Conservation (phyloP, 129 eudicot species). For the Gnaphalium uliginosum region DNA sequence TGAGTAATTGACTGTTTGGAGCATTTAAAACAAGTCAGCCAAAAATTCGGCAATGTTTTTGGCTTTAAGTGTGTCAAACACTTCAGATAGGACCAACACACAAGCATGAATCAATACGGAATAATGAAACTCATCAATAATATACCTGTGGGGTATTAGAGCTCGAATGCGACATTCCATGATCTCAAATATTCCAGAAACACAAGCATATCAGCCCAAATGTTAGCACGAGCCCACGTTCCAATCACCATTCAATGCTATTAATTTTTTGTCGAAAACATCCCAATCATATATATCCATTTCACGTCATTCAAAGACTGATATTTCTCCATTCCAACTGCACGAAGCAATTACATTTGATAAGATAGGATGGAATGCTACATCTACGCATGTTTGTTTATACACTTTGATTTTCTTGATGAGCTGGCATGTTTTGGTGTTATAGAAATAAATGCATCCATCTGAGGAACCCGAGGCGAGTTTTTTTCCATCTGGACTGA, state of each 20-base stretch:
- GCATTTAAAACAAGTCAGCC: slow-evolving; percentile 16
- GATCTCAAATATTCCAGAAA: slow-evolving; percentile 26
- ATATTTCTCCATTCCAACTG: slow-evolving; percentile 79
- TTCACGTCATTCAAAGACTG: slow-evolving; percentile 41
- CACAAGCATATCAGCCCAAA: slow-evolving; percentile 14
- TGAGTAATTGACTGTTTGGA: slow-evolving; percentile 2
- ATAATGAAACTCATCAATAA: slow-evolving; percentile 24
- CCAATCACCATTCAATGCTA: slow-evolving; percentile 12
- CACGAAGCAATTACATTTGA: slow-evolving; percentile 71
- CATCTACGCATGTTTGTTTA: slow-evolving; percentile 81
- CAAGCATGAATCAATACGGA: slow-evolving; percentile 30
- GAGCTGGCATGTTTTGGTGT: slow-evolving; percentile 56
- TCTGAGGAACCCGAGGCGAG: slow-evolving; percentile 81
- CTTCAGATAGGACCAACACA: slow-evolving; percentile 27
- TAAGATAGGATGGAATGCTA: slow-evolving; percentile 74
- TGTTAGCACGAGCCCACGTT: slow-evolving; percentile 13
- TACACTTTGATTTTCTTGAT: slow-evolving; percentile 59
- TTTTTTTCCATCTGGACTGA: slow-evolving; percentile 65
- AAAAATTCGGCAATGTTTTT: slow-evolving; percentile 20
- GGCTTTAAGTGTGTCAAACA: slow-evolving; percentile 25
- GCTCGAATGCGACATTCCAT: slow-evolving; percentile 18
- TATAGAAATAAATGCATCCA: slow-evolving; percentile 69
- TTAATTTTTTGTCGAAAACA: slow-evolving; percentile 6
- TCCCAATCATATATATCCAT: not conserved
- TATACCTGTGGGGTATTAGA: slow-evolving; percentile 22